Evolutionary conservation across 1,139 yeast species (phyloP).

Genomic region (Kurtzmaniella quercitrusa): DNA sequence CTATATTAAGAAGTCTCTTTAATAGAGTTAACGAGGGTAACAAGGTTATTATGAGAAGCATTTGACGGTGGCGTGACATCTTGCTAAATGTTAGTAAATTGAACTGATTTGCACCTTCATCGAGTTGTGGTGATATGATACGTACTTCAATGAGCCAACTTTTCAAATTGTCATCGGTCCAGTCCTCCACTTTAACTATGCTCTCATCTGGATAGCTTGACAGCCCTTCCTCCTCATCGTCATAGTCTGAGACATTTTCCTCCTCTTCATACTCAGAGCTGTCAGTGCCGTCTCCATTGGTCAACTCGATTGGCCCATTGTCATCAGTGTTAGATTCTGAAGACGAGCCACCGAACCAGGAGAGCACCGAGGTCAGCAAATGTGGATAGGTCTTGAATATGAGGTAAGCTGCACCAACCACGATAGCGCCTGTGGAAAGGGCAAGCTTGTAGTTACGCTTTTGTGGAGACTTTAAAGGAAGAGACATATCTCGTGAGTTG

Average conservation of each 20-base stretch:
- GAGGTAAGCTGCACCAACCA: slow-evolving; percentile 42
- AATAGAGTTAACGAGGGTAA: slow-evolving; percentile 45
- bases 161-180: slow-evolving; percentile 39
- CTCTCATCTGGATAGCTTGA: slow-evolving; percentile 13
- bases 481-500: slow-evolving; percentile 9
- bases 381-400: slow-evolving; percentile 53
- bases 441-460: slow-evolving; percentile 13
- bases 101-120: background rate
- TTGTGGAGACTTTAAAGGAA: slow-evolving; percentile 9
- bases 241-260: slow-evolving; percentile 5
- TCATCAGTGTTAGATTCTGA: slow-evolving; percentile 13
- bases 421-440: slow-evolving; percentile 35
- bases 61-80: slow-evolving; percentile 45
- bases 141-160: slow-evolving; percentile 31
- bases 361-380: slow-evolving; percentile 25
- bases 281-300: slow-evolving; percentile 8
- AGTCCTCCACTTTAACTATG: slow-evolving; percentile 27
- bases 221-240: slow-evolving; percentile 1
- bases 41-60: slow-evolving; percentile 45
- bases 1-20: slow-evolving; percentile 24
- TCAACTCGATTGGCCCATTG: slow-evolving; percentile 22
- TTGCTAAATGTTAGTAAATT: slow-evolving; percentile 24
- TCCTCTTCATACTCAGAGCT: slow-evolving; percentile 5
- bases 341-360: slow-evolving; percentile 16
- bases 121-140: slow-evolving; percentile 10